Conservation (phyloP, 495 filamentous ascomycete genomes). For the Trichoderma virens region DNA sequence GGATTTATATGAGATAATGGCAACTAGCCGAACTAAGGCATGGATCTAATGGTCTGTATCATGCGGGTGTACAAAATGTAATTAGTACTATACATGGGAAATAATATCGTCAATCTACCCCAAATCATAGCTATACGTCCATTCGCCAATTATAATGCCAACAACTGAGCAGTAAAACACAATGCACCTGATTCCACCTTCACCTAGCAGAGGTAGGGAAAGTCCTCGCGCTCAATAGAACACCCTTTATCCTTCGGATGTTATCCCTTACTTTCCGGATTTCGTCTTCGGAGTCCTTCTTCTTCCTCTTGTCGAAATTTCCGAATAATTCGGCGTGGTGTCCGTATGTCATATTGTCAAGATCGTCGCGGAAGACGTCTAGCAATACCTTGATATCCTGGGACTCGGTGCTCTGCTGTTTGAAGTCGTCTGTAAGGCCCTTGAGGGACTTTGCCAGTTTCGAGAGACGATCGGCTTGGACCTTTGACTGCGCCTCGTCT, state of each 20-base stretch:
- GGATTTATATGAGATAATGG: too few species aligned
- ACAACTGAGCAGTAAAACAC: too few species aligned
- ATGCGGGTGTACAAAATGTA: too few species aligned
- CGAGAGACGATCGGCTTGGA: constrained; percentile 25
- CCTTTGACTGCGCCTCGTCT: constrained; percentile 32
- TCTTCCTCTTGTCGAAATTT: constrained; percentile 37
- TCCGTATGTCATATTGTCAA: constrained; percentile 35
- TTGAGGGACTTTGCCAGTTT: constrained; percentile 40
- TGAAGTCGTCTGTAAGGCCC: constrained; percentile 42
- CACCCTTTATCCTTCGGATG: constrained; percentile 88
- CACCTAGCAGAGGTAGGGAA: constrained; percentile 35
- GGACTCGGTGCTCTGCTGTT: constrained; percentile 27
- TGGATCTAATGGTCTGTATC: too few species aligned
- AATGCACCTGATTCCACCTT: background rate
- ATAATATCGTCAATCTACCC: too few species aligned
- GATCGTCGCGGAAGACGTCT: constrained; percentile 39
- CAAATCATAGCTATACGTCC: too few species aligned
- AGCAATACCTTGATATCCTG: constrained; percentile 33
- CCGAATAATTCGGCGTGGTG: constrained; percentile 20
- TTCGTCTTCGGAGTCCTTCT: constrained; percentile 56
- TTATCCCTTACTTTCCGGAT: constrained; percentile 71
- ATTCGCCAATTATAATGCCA: too few species aligned
- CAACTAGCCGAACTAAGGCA: too few species aligned
- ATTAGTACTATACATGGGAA: too few species aligned
- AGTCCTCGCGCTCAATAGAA: constrained; percentile 69